These are phyloP conservation scores for Macrocybe gigantea DNA, from an alignment of 768 basidiomycete species.

Conservation along the genomic window DNA sequence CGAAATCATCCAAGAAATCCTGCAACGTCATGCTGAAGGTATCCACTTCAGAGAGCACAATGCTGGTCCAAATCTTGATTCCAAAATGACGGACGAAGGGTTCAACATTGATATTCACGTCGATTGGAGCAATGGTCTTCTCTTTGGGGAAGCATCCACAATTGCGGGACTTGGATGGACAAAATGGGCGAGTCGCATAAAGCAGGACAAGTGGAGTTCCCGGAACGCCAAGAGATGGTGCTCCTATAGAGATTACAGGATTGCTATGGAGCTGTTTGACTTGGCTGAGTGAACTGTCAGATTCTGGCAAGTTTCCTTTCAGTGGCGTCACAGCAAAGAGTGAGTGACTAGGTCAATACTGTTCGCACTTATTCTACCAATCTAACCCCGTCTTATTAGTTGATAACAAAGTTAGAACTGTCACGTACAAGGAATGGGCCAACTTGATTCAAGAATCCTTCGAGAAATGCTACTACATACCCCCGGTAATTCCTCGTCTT, in stretches of 20 bases:
- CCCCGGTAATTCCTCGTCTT: constrained; percentile 40
- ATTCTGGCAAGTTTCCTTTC: constrained; percentile 74
- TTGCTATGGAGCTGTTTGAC: constrained; percentile 87
- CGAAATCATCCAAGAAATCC: constrained; percentile 94
- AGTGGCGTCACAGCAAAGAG: constrained; percentile 79
- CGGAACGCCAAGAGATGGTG: constrained; percentile 95
- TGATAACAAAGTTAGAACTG: constrained; percentile 54
- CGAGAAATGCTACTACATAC: constrained; percentile 89
- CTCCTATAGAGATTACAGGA: constrained; percentile 94
- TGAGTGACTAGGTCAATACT: constrained; percentile 32
- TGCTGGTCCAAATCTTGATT: constrained; percentile 94
- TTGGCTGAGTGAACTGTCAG: constrained; percentile 74
- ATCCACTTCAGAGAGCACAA: constrained; percentile 96
- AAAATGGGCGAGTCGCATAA: constrained; percentile 94
- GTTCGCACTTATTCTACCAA: background rate
- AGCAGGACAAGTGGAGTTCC: constrained; percentile 91
- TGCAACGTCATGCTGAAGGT: constrained; percentile 89
- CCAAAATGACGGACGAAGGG: constrained; percentile 90
- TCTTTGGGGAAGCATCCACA: constrained; percentile 82
- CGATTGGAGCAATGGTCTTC: constrained; percentile 93
- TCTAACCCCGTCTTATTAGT: constrained; percentile 39
- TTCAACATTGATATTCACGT: constrained; percentile 92
- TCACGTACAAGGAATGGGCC: constrained; percentile 91
- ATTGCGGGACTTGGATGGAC: constrained; percentile 98
- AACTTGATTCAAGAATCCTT: constrained; percentile 81